phyloP scores from a whole-genome alignment of 352 stramenopile species.

The Nothophytophthora sp. region DNA sequence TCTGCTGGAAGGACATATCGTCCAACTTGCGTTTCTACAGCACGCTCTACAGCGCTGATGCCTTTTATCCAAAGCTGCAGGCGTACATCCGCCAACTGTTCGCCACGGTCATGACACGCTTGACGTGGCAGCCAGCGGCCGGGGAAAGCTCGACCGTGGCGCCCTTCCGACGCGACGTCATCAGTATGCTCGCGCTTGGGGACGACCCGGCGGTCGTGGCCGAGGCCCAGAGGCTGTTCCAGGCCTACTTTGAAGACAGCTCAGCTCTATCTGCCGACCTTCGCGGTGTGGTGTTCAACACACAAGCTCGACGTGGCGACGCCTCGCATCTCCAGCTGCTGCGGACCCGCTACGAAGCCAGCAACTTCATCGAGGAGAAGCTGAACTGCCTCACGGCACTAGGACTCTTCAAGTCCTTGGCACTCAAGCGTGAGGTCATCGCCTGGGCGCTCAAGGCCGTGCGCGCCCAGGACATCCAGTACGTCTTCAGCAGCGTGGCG shows the following conservation, averaged over 20 bases:
- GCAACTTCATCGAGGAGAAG: slow-evolving; percentile 84
- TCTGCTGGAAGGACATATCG: slow-evolving; percentile 84
- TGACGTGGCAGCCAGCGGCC: slow-evolving; percentile 46
- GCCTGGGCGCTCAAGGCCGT: slow-evolving; percentile 68
- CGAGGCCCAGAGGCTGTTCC: slow-evolving; percentile 57
- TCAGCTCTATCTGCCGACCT: slow-evolving; percentile 62
- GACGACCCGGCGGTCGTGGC: slow-evolving; percentile 52
- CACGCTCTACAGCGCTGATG: slow-evolving; percentile 58
- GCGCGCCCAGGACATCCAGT: slow-evolving; percentile 85
- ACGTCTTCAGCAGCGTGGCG: slow-evolving; percentile 75
- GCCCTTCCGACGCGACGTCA: slow-evolving; percentile 74
- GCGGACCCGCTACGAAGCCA: slow-evolving; percentile 64
- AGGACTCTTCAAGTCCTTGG: slow-evolving; percentile 56
- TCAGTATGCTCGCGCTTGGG: slow-evolving; percentile 65
- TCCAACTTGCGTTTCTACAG: slow-evolving; percentile 62
- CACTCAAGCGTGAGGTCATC: slow-evolving; percentile 67
- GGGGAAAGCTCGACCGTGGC: slow-evolving; percentile 49
- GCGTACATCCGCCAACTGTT: slow-evolving; percentile 68
- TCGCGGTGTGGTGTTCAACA: slow-evolving; percentile 64
- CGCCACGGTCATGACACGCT: slow-evolving; percentile 43
- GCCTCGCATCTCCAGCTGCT: slow-evolving; percentile 42
- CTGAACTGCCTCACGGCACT: slow-evolving; percentile 77
- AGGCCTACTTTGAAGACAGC: slow-evolving; percentile 53
- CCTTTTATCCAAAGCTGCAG: slow-evolving; percentile 63
- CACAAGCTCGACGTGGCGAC: slow-evolving; percentile 50